A percentile compares a stretch with the other conserved stretches of the same genome.
These are phyloP conservation scores for Auricularia sp. DNA, from an alignment of 768 basidiomycete species.

Conservation along the genomic window DNA sequence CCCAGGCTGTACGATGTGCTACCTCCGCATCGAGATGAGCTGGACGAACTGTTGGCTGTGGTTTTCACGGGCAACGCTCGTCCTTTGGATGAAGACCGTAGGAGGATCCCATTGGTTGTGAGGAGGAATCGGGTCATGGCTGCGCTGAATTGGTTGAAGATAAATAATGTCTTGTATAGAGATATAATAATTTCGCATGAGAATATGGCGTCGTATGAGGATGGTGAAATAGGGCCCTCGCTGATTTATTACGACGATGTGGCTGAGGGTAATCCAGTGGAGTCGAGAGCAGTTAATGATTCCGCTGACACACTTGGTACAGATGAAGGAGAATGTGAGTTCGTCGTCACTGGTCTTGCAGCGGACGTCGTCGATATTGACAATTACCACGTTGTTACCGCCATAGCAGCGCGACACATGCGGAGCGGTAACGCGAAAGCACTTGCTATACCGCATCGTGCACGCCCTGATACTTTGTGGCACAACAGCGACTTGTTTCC, in stretches of 20 bases:
- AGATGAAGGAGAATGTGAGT: slow-evolving; percentile 14
- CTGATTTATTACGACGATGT: slow-evolving; percentile 16
- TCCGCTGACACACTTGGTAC: slow-evolving; percentile 14
- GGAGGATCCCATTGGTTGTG: slow-evolving; percentile 18
- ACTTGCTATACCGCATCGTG: background rate
- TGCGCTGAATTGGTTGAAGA: slow-evolving; percentile 26
- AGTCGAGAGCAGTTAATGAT: slow-evolving; percentile 20
- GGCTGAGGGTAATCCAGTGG: slow-evolving; percentile 17
- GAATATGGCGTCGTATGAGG: slow-evolving; percentile 7
- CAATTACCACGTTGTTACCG: background rate
- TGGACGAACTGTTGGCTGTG: slow-evolving; percentile 25
- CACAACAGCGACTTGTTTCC: background rate
- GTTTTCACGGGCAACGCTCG: slow-evolving; percentile 21
- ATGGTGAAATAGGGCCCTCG: background rate
- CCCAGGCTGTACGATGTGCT: background rate
- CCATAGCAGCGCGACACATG: background rate
- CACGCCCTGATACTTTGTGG: background rate
- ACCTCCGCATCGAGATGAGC: slow-evolving; percentile 13
- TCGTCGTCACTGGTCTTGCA: slow-evolving; percentile 13
- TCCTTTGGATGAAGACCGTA: slow-evolving; percentile 21
- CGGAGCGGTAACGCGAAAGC: background rate
- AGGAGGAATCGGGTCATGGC: slow-evolving; percentile 13
- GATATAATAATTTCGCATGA: slow-evolving; percentile 22
- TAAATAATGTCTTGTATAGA: slow-evolving; percentile 25
- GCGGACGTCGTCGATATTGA: background rate